phyloP scores from a whole-genome alignment of 257 asterid genomes.

The Cynanchum wilfordii region DNA sequence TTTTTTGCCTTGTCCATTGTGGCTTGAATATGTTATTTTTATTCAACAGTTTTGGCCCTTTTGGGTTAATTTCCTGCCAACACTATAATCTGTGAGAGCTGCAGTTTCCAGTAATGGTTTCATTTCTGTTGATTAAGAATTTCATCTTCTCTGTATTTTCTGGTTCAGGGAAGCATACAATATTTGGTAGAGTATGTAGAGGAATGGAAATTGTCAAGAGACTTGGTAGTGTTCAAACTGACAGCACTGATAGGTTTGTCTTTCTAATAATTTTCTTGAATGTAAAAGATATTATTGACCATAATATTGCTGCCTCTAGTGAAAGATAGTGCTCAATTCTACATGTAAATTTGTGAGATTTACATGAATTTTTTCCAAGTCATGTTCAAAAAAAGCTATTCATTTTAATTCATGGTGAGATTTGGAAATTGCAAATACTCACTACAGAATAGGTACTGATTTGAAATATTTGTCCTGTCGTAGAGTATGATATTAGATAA shows the following conservation, averaged over 20 bases:
- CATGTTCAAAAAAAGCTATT: background rate
- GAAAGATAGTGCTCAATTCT: background rate
- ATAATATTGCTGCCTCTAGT: background rate
- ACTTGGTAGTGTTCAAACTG: slow-evolving; percentile 97
- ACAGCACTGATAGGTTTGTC: slow-evolving; percentile 77
- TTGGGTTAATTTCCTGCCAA: background rate
- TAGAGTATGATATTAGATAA: background rate
- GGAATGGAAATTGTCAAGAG: slow-evolving; percentile 98
- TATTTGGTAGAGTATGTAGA: slow-evolving; percentile 86
- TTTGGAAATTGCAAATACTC: background rate
- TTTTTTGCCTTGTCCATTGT: background rate
- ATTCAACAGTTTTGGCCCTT: background rate
- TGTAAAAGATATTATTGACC: background rate
- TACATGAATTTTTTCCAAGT: background rate
- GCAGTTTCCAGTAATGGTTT: background rate
- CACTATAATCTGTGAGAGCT: background rate
- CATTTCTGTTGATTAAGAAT: background rate
- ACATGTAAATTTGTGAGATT: too few relatives aligned
- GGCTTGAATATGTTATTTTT: background rate
- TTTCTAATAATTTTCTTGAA: slow-evolving; percentile 1
- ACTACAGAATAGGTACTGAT: background rate
- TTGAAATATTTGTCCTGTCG: background rate
- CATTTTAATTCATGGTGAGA: background rate
- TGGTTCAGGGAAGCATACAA: slow-evolving; percentile 80
- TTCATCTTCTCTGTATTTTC: background rate